Evolutionary conservation across 371 early-diverging fungal genomes (phyloP).

Genomic region (Cokeromyces recurvatus): DNA sequence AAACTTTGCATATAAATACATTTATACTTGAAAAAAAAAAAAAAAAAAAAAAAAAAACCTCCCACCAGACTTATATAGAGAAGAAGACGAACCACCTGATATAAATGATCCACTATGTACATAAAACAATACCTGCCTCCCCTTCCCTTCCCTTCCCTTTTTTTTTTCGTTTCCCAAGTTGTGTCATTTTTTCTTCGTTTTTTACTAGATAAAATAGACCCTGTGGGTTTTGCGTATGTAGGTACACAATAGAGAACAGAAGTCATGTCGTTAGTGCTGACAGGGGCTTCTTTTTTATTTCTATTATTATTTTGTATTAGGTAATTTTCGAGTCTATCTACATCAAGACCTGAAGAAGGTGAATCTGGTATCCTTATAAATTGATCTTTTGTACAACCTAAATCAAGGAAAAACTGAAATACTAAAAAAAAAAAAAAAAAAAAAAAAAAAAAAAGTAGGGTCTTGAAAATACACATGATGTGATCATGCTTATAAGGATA

Average conservation of each 20-base stretch:
- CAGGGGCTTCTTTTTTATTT: too few species aligned
- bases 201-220: constrained; percentile 29
- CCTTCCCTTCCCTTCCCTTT: constrained; percentile 40
- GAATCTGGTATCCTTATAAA: constrained; percentile 33
- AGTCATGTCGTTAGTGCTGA: not conserved
- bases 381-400: constrained; percentile 30
- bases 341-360: constrained; percentile 17
- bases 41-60: too few species aligned
- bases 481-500: constrained; percentile 30
- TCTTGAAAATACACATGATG: constrained; percentile 46
- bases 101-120: constrained; percentile 30
- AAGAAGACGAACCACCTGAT: constrained; percentile 38
- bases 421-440: too few species aligned
- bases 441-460: constrained; percentile 60
- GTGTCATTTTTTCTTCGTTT: constrained; percentile 36
- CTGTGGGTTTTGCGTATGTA: constrained; percentile 56
- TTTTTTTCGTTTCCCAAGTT: constrained; percentile 45
- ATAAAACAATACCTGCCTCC: constrained; percentile 15
- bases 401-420: constrained; percentile 43
- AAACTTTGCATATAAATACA: too few species aligned
- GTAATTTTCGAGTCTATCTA: constrained; percentile 15
- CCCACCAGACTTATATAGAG: constrained; percentile 26
- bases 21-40: too few species aligned
- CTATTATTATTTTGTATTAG: not conserved
- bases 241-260: constrained; percentile 56